Conservation (phyloP, 202 grass and related monocot genomes). For the Tripidium arundinaceum region DNA sequence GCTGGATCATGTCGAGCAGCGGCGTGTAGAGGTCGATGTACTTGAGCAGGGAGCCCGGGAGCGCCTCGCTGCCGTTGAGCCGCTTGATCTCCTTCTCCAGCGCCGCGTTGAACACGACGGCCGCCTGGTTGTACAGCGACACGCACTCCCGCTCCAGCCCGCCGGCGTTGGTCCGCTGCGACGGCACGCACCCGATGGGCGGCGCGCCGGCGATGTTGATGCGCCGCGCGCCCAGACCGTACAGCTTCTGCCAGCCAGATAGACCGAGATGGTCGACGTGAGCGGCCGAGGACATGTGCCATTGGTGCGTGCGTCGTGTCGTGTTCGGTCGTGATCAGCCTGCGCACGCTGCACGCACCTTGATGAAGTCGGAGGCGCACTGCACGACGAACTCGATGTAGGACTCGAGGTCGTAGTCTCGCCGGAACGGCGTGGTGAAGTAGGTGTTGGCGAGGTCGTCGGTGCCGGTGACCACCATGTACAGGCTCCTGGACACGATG, state of each 20-base stretch:
- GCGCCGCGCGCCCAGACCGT: conserved; percentile 43
- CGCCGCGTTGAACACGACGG: conserved; percentile 50
- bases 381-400: conserved; percentile 67
- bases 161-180: conserved; percentile 72
- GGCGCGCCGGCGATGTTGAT: conserved; percentile 48
- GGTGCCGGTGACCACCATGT: conserved; percentile 63
- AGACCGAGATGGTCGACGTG: neutral
- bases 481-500: conserved; percentile 64
- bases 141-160: conserved; percentile 63
- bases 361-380: conserved; percentile 62
- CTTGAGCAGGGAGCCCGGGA: conserved; percentile 48
- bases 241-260: conserved; percentile 33
- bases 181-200: conserved; percentile 74
- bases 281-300: neutral
- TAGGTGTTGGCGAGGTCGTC: conserved; percentile 86
- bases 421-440: conserved; percentile 70
- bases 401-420: conserved; percentile 69
- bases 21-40: conserved; percentile 65
- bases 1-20: conserved; percentile 65
- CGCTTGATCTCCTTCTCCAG: conserved; percentile 54
- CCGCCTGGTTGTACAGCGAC: conserved; percentile 61
- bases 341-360: neutral
- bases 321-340: too few species aligned
- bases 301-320: neutral
- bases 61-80: conserved; percentile 43